Base-by-base conservation (phyloP, 495 filamentous ascomycete species). In the Rostrohypoxylon terebratum region DNA sequence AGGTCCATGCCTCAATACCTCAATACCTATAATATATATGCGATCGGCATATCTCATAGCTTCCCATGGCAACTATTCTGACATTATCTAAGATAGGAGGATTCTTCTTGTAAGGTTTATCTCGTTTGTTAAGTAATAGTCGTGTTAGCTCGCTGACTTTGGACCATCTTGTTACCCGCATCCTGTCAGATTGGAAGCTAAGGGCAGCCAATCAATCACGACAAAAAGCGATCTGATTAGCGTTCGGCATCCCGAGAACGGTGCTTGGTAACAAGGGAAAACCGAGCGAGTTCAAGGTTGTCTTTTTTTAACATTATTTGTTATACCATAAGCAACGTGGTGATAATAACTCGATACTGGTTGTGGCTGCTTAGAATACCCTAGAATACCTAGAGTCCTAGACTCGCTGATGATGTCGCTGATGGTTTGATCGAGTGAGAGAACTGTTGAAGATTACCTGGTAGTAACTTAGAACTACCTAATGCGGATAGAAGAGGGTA, bases 381-480 rank as follows among this genome's bases (percentile, higher is more conserved):
- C 36, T 4, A 6, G 8, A 10, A 38, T 4, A 38, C n/a, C n/a
- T n/a, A n/a, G n/a, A n/a, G n/a, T n/a, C n/a, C n/a, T n/a, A 28
- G 28, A 3, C 28, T 28, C 28, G 28, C 28, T 28, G 28, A 28
- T 28, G 25, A 28, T 28, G 25, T 28, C 1, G 25, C 25, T 28
- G 28, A 42, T 14, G 38, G 38, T 4, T 4, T 42, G n/a, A n/a
- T 5, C 34, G 11, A 42, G 16, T 5, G 13, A 45, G 16, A 45
- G 14, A 18, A 33, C 51, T 51, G 55, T 38, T 53, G 34, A 67
- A 67, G 64, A 67, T 45, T 45, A 55, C n/a, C n/a, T n/a, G n/a
- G 16, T 25, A 25, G n/a, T n/a, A n/a, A n/a, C n/a, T n/a, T n/a
- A n/a, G n/a, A n/a, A 33, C 21, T 57, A 45, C 42, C 42, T 20